These are phyloP conservation scores for Schizopora paradoxa DNA, from an alignment of 1,284 basidiomycete genomes.

Conservation along the genomic window DNA sequence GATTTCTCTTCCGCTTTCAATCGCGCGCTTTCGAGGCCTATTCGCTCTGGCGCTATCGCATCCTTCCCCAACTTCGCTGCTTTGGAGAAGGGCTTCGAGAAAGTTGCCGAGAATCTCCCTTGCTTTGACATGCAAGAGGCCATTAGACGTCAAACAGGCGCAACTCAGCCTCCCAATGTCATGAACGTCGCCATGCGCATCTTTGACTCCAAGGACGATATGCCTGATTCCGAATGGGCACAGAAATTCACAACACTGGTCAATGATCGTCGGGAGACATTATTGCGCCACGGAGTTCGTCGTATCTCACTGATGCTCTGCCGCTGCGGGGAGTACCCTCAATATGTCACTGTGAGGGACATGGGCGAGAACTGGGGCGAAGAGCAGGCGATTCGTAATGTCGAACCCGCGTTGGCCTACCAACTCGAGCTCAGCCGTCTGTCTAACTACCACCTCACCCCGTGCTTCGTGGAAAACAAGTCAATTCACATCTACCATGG, in stretches of 20 bases:
- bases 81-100: constrained; percentile 70
- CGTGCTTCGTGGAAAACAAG: constrained; percentile 89
- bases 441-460: constrained; percentile 95
- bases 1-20: constrained; percentile 89
- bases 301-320: constrained; percentile 92
- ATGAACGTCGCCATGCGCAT: constrained; percentile 90
- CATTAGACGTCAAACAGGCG: constrained; percentile 67
- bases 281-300: constrained; percentile 78
- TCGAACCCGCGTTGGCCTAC: constrained; percentile 97
- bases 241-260: constrained; percentile 70
- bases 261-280: constrained; percentile 62
- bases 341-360: constrained; percentile 90
- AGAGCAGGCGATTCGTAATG: constrained; percentile 96
- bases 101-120: constrained; percentile 64
- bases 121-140: constrained; percentile 69
- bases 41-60: constrained; percentile 84
- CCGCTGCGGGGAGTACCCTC: constrained; percentile 87
- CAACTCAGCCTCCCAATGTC: constrained; percentile 80
- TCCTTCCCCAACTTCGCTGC: constrained; percentile 78
- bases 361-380: constrained; percentile 80
- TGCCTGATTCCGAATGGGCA: constrained; percentile 77
- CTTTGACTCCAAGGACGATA: constrained; percentile 72
- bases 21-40: constrained; percentile 77
- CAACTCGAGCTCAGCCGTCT: constrained; percentile 96
- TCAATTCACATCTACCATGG: constrained; percentile 93